phyloP scores from a whole-genome alignment of 2,329 filamentous ascomycete species.

The Nectriaceae sp. region DNA sequence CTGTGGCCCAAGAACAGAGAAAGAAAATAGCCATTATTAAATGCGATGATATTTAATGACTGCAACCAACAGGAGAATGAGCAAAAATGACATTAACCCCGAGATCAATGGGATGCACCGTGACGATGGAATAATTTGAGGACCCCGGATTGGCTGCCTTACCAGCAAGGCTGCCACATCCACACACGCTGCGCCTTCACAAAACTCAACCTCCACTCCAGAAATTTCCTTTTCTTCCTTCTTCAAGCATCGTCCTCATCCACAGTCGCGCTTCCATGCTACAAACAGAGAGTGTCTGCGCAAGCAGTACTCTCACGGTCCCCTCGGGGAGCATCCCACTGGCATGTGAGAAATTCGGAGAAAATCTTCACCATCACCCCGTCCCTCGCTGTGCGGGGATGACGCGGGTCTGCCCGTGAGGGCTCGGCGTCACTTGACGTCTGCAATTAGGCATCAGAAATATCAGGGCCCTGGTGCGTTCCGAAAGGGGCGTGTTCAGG shows the following conservation, averaged over 20 bases:
- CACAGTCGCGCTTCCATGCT: conserved; percentile 24
- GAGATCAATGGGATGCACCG: no score
- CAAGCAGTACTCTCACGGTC: conserved; percentile 5
- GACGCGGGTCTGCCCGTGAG: conserved; percentile 70
- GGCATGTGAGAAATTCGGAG: conserved; percentile 9
- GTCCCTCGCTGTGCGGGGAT: conserved; percentile 2
- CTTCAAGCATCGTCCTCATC: conserved; percentile 20
- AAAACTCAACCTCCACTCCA: no score
- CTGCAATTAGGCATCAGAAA: conserved; percentile 86
- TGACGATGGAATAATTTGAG: no score
- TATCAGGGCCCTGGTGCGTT: conserved; percentile 48
- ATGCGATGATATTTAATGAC: no score
- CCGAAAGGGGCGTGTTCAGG: conserved; percentile 17
- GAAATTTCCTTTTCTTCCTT: conserved; percentile 4
- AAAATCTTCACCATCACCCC: conserved; percentile 8
- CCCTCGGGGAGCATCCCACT: neutral
- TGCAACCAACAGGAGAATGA: no score
- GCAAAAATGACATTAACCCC: no score
- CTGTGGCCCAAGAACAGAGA: no score
- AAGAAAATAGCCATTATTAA: no score
- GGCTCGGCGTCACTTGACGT: conserved; percentile 74
- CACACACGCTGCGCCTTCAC: no score
- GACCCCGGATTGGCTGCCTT: no score
- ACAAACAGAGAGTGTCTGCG: conserved; percentile 15
- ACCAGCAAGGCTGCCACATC: no score